Conservation (phyloP, 2,329 filamentous ascomycete genomes). For the Aureobasidium sp. region DNA sequence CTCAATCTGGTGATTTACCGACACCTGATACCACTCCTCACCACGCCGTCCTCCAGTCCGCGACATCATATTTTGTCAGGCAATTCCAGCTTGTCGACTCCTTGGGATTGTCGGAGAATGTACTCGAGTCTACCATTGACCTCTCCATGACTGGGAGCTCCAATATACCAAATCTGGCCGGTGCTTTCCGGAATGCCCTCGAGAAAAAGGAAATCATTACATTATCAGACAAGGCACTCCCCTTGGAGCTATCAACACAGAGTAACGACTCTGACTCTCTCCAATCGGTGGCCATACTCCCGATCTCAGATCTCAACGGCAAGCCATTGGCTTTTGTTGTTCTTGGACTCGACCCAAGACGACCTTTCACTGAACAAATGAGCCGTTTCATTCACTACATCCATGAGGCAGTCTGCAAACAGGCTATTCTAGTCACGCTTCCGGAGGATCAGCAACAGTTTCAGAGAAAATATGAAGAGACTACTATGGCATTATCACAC, state of each 20-base stretch:
- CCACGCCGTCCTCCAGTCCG: not conserved
- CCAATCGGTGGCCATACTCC: conserved; percentile 9
- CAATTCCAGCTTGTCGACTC: conserved; percentile 22
- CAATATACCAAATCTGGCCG: conserved; percentile 10
- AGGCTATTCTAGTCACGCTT: conserved; percentile 29
- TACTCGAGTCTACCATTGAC: conserved; percentile 22
- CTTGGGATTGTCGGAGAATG: conserved; percentile 22
- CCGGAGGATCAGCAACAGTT: conserved; percentile 16
- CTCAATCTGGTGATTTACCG: conserved; percentile 14
- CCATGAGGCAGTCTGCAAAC: conserved; percentile 22
- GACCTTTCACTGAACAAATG: conserved; percentile 27
- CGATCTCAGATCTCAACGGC: conserved; percentile 26
- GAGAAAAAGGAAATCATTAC: conserved; percentile 5
- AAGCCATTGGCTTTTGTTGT: conserved; percentile 35
- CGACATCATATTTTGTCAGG: not conserved
- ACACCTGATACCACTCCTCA: not conserved
- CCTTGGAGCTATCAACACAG: not conserved
- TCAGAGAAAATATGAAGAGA: conserved; percentile 30
- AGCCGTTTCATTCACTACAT: not conserved
- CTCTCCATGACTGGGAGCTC: not conserved
- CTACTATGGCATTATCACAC: conserved; percentile 32
- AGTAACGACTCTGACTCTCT: not conserved
- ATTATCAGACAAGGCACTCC: not conserved
- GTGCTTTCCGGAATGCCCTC: conserved; percentile 14
- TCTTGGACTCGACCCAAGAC: conserved; percentile 33